Evolutionary conservation across 139 green algal genomes (phyloP).

Genomic region (Chlamydomonas eustigma): DNA sequence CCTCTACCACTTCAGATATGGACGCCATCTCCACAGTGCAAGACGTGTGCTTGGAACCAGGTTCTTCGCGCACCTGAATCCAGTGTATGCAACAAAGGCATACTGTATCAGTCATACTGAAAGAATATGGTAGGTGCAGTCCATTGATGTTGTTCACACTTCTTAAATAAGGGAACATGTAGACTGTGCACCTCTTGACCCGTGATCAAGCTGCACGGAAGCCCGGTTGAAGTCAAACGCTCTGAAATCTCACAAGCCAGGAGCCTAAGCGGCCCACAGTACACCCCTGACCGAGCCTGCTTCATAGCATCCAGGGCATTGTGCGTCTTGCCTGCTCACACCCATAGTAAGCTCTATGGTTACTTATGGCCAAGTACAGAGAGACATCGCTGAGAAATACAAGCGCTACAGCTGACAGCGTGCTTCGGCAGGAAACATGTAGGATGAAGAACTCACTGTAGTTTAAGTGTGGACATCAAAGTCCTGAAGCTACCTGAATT

Average conservation of each 20-base stretch:
- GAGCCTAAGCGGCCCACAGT: conserved; percentile 90
- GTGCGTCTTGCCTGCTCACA: conserved; percentile 87
- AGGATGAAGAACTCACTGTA: neutral
- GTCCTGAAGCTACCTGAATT: conserved; percentile 24
- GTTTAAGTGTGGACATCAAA: no score
- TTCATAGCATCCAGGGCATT: conserved; percentile 68
- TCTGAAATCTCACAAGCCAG: conserved; percentile 66
- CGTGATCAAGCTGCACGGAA: conserved; percentile 58
- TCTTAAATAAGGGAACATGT: no score
- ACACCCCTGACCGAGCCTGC: conserved; percentile 69
- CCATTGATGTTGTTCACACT: neutral
- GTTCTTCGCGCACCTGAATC: no score
- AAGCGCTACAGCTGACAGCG: neutral
- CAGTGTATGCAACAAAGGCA: no score
- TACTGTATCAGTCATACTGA: no score
- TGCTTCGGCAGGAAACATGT: neutral
- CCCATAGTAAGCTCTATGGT: neutral
- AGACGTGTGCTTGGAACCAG: conserved; percentile 64
- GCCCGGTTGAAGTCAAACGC: conserved; percentile 36
- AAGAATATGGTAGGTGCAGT: no score
- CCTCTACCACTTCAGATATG: conserved; percentile 57
- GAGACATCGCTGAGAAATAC: neutral
- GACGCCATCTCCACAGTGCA: conserved; percentile 95
- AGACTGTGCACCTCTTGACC: conserved; percentile 85
- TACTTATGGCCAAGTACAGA: neutral